Evolutionary conservation across 441 rosid species (phyloP), one percentile per base, ranked within the genome.

Genomic region (Erodium moschatum): DNA sequence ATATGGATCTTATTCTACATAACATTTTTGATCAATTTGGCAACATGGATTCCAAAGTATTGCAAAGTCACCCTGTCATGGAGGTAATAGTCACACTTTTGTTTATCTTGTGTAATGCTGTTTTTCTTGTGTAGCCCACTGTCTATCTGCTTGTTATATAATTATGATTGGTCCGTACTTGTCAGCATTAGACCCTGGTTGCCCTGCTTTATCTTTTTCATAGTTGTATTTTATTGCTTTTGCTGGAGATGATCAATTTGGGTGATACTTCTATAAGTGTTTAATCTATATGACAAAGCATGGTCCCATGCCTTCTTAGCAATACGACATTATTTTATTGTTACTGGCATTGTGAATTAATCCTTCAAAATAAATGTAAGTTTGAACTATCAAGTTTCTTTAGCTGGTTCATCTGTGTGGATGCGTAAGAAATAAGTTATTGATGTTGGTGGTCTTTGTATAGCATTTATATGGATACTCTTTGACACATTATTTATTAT

Each of bases 1-100:
- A 83, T 69, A 77, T 89, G 82, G 87, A 89, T 75, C 75, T 69
- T 67, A 78, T 84, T 68, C 75, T 89, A 65, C 78, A 77, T 73
- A 82, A 79, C 73, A 83, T 87, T 38, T 73, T 69, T 68, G 71
- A 24, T 69, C 72, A 71, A 65, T 72, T 72, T 67, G 68, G 67
- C 64, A 77, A 75, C 72, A 74, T 73, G 70, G 72, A 58, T 78
- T 81, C 75, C 62, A 76, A 76, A 73, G 67, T 66, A 66, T 72
- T 68, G 73, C 85, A 71, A 69, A 70, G 68, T 66, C 79, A 75
- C 72, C 68, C 70, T 69, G 64, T 38, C 40, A 66, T 72, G 64
- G 86, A 85, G 90, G 97, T 89, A 85, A 79, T 21, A 65, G 11
- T 42, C 56, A 38, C 56, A 15, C 27, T 15, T 20, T 64, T 71